Evolutionary conservation across 2,329 filamentous ascomycete species (phyloP), one percentile per base, ranked within the genome.

Genomic region (Onygena corvina): DNA sequence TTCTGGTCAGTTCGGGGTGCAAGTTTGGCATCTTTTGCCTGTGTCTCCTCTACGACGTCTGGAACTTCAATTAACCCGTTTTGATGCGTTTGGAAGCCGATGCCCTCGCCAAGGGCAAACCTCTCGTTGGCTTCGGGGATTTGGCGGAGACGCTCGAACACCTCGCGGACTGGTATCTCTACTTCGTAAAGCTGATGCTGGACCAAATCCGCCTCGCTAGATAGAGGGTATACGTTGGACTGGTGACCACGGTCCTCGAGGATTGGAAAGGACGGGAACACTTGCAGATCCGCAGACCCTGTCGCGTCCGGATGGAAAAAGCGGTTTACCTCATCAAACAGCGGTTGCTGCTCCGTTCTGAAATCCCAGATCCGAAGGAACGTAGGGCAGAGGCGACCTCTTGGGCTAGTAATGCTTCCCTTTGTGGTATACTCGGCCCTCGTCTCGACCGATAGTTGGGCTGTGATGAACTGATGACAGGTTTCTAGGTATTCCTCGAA

Each of bases 401-500:
- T 21, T 8, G 47, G 47, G 25, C 18, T 20, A 20, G 34, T 42
- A 20, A 30, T 29, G 6, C 11, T 9, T 16, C 47, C 47, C 23
- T 44, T 49, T 45, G 47, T 44, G 3, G 47, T 27, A 16, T 3
- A n/a, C 12, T 30, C 16, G 9, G 21, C 12, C 7, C 9, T 4
- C n/a, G 42, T 33, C 12, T 33, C 18, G 6, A 49, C 36, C 18
- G 16, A 4, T 16, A 49, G 34, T n/a, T 34, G 47, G 2, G 31
- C 6, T 6, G 47, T 25, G 8, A 49, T 29, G 4, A 3, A 18
- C 8, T 45, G 20, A 25, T 49, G 47, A 36, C 47, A 49, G 7
- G 35, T n/a, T 14, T n/a, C 25, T n/a, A 49, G 35, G 35, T 44
- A 49, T 12, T 49, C 35, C 18, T 2, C 34, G 27, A 49, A 30